These are phyloP conservation scores for Phytophthora pistaciae DNA, from an alignment of 352 stramenopile species.

Conservation along the genomic window DNA sequence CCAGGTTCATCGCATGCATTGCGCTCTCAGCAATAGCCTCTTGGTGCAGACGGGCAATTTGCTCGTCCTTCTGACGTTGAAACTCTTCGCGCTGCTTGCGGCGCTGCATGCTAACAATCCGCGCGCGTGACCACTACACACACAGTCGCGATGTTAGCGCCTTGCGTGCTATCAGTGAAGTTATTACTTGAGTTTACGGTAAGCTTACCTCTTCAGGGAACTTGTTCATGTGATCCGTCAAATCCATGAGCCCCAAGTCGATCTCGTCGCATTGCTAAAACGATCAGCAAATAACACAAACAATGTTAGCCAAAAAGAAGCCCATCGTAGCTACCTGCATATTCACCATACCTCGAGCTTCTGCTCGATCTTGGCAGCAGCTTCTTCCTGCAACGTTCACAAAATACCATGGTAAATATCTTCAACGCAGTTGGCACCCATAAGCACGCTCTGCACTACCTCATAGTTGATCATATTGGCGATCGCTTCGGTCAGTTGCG, in stretches of 20 bases:
- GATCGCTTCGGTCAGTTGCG: constrained; percentile 59
- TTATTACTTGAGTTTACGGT: background rate
- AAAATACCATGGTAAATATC: background rate
- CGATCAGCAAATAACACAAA: constrained; percentile 9
- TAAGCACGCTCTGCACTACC: constrained; percentile 31
- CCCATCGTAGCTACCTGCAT: too few relatives aligned
- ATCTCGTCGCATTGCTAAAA: constrained; percentile 85
- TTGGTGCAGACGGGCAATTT: constrained; percentile 76
- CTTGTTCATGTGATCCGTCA: constrained; percentile 70
- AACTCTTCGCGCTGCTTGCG: constrained; percentile 69
- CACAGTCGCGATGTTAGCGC: background rate
- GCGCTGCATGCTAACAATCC: constrained; percentile 57
- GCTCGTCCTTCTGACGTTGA: constrained; percentile 71
- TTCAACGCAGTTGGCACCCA: background rate
- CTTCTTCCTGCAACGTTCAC: constrained; percentile 49
- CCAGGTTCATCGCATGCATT: constrained; percentile 74
- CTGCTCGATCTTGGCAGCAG: constrained; percentile 70
- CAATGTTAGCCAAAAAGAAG: constrained; percentile 1
- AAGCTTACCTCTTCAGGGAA: constrained; percentile 74
- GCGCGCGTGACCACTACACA: constrained; percentile 67
- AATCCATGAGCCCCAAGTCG: constrained; percentile 79
- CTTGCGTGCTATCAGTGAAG: background rate
- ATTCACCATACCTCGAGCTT: constrained; percentile 66
- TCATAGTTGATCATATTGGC: constrained; percentile 70
- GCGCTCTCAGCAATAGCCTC: constrained; percentile 78